Conservation (phyloP, 2,329 filamentous ascomycete species). For the Pseudogymnoascus sp. region DNA sequence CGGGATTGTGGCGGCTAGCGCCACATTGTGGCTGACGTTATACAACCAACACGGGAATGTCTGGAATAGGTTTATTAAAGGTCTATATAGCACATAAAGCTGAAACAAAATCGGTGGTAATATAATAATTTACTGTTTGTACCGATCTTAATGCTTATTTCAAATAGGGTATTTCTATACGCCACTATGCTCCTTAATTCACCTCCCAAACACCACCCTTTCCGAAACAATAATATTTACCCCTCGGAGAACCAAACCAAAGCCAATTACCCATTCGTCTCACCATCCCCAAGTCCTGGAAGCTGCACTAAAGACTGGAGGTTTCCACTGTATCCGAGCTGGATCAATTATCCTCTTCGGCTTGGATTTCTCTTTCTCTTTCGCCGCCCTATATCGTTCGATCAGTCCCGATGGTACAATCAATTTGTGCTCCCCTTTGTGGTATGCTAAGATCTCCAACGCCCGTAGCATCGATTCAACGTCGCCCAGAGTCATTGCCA, state of each 20-base stretch:
- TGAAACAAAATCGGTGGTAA: neutral
- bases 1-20: neutral
- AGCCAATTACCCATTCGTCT: neutral
- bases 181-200: slow-evolving; percentile 3
- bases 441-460: slow-evolving; percentile 90
- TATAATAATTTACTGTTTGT: neutral
- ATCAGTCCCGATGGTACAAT: slow-evolving; percentile 81
- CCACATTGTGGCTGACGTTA: neutral
- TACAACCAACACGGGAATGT: neutral
- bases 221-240: neutral
- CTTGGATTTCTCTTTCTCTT: slow-evolving; percentile 75
- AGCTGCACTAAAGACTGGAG: slow-evolving; percentile 85
- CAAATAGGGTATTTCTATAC: neutral
- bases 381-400: slow-evolving; percentile 52
- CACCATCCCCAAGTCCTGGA: slow-evolving; percentile 95
- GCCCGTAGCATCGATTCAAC: slow-evolving; percentile 92
- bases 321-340: slow-evolving; percentile 82
- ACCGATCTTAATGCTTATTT: neutral
- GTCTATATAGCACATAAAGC: neutral
- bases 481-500: slow-evolving; percentile 96
- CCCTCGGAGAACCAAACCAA: neutral
- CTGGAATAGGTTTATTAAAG: neutral
- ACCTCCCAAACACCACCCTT: neutral
- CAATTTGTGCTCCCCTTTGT: slow-evolving; percentile 94
- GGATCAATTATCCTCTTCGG: slow-evolving; percentile 71